Evolutionary conservation across 805 yeast genomes (phyloP).

Genomic region (Saccharomyces paradoxus): DNA sequence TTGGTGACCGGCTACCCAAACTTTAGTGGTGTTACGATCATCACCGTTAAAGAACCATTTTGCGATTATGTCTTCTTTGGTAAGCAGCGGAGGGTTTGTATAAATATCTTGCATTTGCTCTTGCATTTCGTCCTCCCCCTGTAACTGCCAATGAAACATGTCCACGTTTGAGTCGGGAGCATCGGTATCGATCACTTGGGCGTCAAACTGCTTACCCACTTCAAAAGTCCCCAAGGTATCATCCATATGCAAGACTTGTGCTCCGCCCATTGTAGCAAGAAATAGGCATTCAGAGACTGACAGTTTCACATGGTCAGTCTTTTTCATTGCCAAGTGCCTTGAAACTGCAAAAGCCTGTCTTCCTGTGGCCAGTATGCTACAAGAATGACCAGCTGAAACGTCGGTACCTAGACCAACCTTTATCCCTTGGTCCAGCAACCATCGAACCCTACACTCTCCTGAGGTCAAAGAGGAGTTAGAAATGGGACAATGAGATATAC

Average conservation of each 20-base stretch:
- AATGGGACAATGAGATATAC: constrained; percentile 89
- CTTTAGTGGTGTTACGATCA: constrained; percentile 74
- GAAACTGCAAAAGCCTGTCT: constrained; percentile 67
- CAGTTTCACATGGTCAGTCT: constrained; percentile 38
- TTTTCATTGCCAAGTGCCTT: constrained; percentile 56
- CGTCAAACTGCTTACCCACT: constrained; percentile 76
- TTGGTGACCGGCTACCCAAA: constrained; percentile 71
- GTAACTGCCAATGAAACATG: constrained; percentile 66
- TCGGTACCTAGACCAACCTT: constrained; percentile 80
- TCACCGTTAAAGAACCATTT: constrained; percentile 95
- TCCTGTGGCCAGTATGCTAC: constrained; percentile 56
- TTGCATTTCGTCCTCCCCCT: constrained; percentile 18
- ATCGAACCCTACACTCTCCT: constrained; percentile 79
- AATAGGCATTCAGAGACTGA: constrained; percentile 64
- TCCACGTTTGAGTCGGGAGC: constrained; percentile 55
- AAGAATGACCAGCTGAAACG: constrained; percentile 68
- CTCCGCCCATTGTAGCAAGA: constrained; percentile 87
- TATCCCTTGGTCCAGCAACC: constrained; percentile 54
- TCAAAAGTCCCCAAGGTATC: constrained; percentile 59
- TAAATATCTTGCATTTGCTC: neutral
- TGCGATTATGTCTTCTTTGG: constrained; percentile 46
- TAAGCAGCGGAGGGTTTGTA: constrained; percentile 5
- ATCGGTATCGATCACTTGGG: constrained; percentile 63
- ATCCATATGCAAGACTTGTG: constrained; percentile 56
- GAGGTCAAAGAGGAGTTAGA: constrained; percentile 82